Evolutionary conservation across 208 protist species (phyloP), one percentile per base, ranked within the genome.

Genomic region (Spironucleus salmonicida): DNA sequence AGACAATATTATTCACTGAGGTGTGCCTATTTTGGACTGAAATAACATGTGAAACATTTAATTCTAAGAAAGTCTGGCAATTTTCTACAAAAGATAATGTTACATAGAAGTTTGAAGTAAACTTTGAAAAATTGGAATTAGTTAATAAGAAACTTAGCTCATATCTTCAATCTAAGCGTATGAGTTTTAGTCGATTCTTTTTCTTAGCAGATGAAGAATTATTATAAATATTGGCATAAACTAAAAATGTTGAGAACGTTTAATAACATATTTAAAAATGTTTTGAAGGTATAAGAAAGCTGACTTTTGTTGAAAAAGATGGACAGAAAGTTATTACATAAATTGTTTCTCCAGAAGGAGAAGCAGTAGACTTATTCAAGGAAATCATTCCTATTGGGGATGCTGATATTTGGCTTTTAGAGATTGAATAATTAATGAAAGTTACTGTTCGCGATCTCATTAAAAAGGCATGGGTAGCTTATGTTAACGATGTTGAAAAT

Each of bases 191-290:
- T 58, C 76, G 89, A 34, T 92, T 96, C 82, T 96, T 94, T 84
- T 96, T 96, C 83, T 83, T 96, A 11, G 95, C 92, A 40, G 93
- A 95, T 83, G 93, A 97, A 83, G 93, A 97, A 83, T 83, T 97
- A 71, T 87, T 97, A 34, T 92, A 93, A 45, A 97, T 97, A 79
- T 84, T 98, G 30, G 89, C 95, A 39, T 93, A 97, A 78, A 93
- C 90, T 75, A 91, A 91, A 74, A 91, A 96, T 83, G 90, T 91
- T 23, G 91, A 89, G 76, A 86, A 89, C 30, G 89, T 95, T 45
- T 90, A 94, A 85, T 88, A 88, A 32, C 92, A 95, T 79, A 82
- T 95, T 78, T 88, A 85, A 79, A 95, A 94, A 82, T 93, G 89
- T 83, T 95, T 95, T 81, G 92, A 95, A 80, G 91, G 89, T 69